These are phyloP conservation scores for Talaromyces sp. DNA, from an alignment of 2,329 filamentous ascomycete genomes.

Conservation along the genomic window DNA sequence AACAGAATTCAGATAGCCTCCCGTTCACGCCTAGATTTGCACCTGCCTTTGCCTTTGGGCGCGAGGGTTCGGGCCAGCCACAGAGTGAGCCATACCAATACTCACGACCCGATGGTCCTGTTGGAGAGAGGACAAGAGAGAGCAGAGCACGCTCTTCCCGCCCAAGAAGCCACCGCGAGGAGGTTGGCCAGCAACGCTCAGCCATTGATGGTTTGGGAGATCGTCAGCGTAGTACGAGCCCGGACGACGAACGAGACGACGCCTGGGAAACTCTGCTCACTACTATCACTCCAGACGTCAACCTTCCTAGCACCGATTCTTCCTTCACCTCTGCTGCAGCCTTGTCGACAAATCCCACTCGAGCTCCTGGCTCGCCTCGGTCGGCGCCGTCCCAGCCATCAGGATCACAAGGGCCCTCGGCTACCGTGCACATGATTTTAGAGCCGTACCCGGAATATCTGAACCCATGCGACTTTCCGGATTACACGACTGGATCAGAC, in stretches of 20 bases:
- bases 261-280: constrained; percentile 75
- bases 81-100: constrained; percentile 17
- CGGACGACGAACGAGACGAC: constrained; percentile 48
- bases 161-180: constrained; percentile 28
- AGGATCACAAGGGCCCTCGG: constrained; percentile 3
- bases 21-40: constrained; percentile 40
- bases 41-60: constrained; percentile 32
- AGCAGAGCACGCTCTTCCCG: constrained; percentile 20
- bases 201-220: constrained; percentile 71
- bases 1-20: constrained; percentile 15
- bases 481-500: constrained; percentile 28
- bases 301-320: constrained; percentile 71
- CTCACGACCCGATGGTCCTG: constrained; percentile 18
- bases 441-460: constrained; percentile 30
- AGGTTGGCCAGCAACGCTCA: constrained; percentile 16
- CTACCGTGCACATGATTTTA: constrained; percentile 22
- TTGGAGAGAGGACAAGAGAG: constrained; percentile 14
- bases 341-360: constrained; percentile 21
- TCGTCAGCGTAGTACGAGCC: constrained; percentile 74
- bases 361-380: constrained; percentile 22
- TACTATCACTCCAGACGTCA: constrained; percentile 74
- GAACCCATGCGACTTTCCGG: constrained; percentile 33
- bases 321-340: constrained; percentile 65
- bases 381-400: constrained; percentile 38
- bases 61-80: constrained; percentile 17